Evolutionary conservation across 805 yeast genomes (phyloP).

Genomic region (Cephaloascus fragrans): DNA sequence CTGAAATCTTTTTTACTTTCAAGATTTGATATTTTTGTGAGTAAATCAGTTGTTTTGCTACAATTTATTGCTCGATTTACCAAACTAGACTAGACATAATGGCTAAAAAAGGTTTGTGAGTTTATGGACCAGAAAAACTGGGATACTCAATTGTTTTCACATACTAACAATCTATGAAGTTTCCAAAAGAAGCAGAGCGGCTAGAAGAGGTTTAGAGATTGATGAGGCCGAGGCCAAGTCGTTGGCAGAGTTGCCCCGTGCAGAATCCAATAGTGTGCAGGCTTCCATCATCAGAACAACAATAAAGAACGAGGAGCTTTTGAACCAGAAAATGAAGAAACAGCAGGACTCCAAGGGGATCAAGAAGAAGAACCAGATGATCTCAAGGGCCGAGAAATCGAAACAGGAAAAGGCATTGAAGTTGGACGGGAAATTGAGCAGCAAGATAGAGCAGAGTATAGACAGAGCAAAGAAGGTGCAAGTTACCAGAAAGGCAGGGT

Average conservation of each 20-base stretch:
- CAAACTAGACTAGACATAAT: too few species aligned
- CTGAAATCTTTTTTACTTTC: too few species aligned
- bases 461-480: conserved; percentile 55
- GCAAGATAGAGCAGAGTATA: conserved; percentile 56
- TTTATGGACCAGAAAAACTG: too few species aligned
- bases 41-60: too few species aligned
- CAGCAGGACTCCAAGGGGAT: conserved; percentile 7
- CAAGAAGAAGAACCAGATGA: conserved; percentile 11
- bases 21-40: too few species aligned
- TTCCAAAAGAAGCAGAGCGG: conserved; percentile 68
- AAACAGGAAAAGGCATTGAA: conserved; percentile 40
- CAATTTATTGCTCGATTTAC: too few species aligned
- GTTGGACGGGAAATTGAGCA: conserved; percentile 44
- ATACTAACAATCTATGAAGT: conserved; percentile 21
- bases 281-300: conserved; percentile 60
- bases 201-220: conserved; percentile 51
- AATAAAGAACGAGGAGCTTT: conserved; percentile 52
- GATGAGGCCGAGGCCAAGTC: conserved; percentile 34
- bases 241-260: conserved; percentile 45
- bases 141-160: conserved; percentile 4
- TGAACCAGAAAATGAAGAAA: conserved; percentile 45
- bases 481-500: conserved; percentile 54
- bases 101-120: too few species aligned
- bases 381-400: conserved; percentile 9
- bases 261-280: conserved; percentile 47